phyloP scores from a whole-genome alignment of 768 basidiomycete species.

The Naganishia randhawae region DNA sequence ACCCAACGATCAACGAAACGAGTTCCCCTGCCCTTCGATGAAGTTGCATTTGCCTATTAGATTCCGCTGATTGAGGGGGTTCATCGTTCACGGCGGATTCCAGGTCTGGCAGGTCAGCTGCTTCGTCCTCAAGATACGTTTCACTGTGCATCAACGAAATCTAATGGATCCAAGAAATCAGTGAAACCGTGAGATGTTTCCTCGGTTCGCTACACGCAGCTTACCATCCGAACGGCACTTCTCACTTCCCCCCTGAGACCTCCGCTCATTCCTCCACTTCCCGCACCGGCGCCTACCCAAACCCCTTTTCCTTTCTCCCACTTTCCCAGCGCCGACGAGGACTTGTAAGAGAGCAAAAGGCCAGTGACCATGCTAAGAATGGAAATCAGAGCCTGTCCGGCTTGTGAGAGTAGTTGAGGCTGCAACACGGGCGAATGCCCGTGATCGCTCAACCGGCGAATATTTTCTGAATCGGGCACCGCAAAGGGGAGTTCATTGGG shows the following conservation, averaged over 20 bases:
- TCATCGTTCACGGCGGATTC: not conserved
- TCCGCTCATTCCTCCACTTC: conserved; percentile 17
- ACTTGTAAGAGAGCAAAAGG: conserved; percentile 45
- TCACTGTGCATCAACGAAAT: not conserved
- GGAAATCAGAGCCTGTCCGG: conserved; percentile 38
- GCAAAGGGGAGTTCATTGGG: conserved; percentile 1
- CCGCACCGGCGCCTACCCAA: conserved; percentile 33
- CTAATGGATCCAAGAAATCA: not conserved
- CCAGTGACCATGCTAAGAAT: conserved; percentile 49
- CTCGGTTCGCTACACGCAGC: conserved; percentile 11
- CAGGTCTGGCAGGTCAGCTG: not conserved
- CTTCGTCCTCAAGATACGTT: not conserved
- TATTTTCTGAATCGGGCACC: not conserved
- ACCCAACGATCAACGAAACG: conserved; percentile 41
- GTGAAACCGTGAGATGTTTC: not conserved
- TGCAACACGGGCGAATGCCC: not conserved
- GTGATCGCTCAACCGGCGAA: not conserved
- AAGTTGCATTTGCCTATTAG: conserved; percentile 19
- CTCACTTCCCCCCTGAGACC: conserved; percentile 38
- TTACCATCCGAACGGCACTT: conserved; percentile 45
- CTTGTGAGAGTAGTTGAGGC: conserved; percentile 10
- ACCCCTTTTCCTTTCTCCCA: conserved; percentile 49
- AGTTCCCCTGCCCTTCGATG: conserved; percentile 41
- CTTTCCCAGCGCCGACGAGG: conserved; percentile 42
- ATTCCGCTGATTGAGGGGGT: not conserved